Base-by-base conservation (phyloP, 163 green algal genomes). In the Scenedesmus sp. region DNA sequence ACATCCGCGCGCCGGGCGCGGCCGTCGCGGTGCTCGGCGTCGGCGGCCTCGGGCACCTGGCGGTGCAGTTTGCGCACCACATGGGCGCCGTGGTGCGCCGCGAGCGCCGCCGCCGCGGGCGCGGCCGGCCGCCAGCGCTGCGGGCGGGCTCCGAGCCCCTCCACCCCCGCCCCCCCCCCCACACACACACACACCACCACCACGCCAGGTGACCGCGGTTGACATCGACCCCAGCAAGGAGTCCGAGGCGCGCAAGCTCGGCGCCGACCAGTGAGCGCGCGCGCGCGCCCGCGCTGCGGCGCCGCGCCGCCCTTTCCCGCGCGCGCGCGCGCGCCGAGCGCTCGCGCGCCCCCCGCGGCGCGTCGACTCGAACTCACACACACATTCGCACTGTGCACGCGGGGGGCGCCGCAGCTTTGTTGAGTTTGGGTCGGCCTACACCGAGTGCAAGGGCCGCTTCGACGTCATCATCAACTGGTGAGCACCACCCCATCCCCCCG, bases 11-110 rank as follows among this genome's bases (percentile, higher is more conserved):
- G 0, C 71, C 80, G 9, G 72, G 24, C 36, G 60, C 53, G 57
- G 34, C 77, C 18, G 82, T 95, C 15, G 91, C 82, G 4, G 78
- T 95, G 14, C 69, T 92, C 15, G 91, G 91, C 22, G 62, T 93
- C 14, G 91, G 91, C 7, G 88, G 88, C 9, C 75, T 92, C 48
- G 87, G 87, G 11, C 87, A 92, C 64, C 67, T 92, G 36, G 87
- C 83, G 0, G 39, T 87, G 10, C 78, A 87, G 53, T 81, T 87
- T 71, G 72, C 80, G 0, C n/a, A 4, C 42, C 42, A 58, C 7
- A 75, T 70, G 63, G 70, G 60, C 13, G 69, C 60, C n/a, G 48
- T 33, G 42, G 29, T 74, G 51, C 60, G 70, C 67, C n/a, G n/a
- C n/a, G n/a, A n/a, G n/a, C n/a, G n/a, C n/a, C n/a, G n/a, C n/a